Conservation (phyloP, 1,139 yeast species). For the Scheffersomyces quercinus region DNA sequence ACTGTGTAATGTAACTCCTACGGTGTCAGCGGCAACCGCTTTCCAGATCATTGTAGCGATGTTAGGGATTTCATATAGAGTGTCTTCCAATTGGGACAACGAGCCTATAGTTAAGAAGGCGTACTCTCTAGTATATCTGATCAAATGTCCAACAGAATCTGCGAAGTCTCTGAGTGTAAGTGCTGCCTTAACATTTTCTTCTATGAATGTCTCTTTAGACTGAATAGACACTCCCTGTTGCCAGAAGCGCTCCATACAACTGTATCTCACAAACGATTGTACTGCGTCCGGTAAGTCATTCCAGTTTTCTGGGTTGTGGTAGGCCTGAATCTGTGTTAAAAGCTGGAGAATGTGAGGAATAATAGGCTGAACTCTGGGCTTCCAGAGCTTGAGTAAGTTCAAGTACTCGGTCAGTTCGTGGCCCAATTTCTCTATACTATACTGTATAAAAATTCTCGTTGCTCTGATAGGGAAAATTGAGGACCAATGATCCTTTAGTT, state of each 20-base stretch:
- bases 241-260: conserved; percentile 95
- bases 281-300: conserved; percentile 81
- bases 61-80: conserved; percentile 83
- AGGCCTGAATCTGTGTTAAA: conserved; percentile 87
- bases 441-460: conserved; percentile 90
- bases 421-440: conserved; percentile 85
- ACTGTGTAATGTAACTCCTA: conserved; percentile 88
- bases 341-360: conserved; percentile 87
- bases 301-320: conserved; percentile 94
- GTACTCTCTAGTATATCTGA: conserved; percentile 93
- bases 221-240: conserved; percentile 96
- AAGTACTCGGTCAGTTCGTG: conserved; percentile 76
- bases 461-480: conserved; percentile 94
- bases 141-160: conserved; percentile 95
- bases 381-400: conserved; percentile 79
- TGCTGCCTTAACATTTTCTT: conserved; percentile 92
- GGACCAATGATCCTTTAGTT: conserved; percentile 88
- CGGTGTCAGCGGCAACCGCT: conserved; percentile 81
- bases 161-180: conserved; percentile 94
- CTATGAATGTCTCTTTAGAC: conserved; percentile 90
- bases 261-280: conserved; percentile 83
- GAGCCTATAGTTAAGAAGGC: conserved; percentile 90
- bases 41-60: conserved; percentile 77
- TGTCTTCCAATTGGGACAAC: conserved; percentile 84
- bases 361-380: conserved; percentile 88